Evolutionary conservation across 768 basidiomycete species (phyloP).

Genomic region (Erythrobasidium yunnanense): DNA sequence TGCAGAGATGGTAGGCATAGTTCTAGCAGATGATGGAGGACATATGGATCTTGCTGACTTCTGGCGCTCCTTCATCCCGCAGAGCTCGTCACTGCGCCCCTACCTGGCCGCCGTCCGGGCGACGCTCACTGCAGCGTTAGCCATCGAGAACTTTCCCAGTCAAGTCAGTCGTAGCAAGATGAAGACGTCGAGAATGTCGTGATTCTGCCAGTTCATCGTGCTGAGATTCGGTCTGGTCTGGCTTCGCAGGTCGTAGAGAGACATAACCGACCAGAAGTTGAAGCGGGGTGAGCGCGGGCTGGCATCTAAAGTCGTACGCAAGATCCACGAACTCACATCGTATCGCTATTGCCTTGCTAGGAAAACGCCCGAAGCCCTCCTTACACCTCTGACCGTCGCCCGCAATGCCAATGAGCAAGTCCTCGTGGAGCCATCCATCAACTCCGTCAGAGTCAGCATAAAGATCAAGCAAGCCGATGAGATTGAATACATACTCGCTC

Average conservation of each 20-base stretch:
- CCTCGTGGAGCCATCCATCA: slow-evolving; percentile 91
- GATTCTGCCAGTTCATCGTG: not conserved
- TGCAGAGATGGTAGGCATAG: too few species aligned
- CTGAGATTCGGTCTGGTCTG: slow-evolving; percentile 12
- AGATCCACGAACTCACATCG: too few species aligned
- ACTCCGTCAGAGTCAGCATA: slow-evolving; percentile 91
- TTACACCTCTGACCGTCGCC: slow-evolving; percentile 86
- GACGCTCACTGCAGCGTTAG: slow-evolving; percentile 92
- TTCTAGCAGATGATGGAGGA: too few species aligned
- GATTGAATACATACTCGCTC: slow-evolving; percentile 90
- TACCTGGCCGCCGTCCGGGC: slow-evolving; percentile 87
- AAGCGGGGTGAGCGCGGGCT: slow-evolving; percentile 58
- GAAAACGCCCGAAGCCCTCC: slow-evolving; percentile 81
- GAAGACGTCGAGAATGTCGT: not conserved
- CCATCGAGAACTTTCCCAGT: slow-evolving; percentile 93
- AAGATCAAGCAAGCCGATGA: slow-evolving; percentile 99
- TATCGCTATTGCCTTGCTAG: too few species aligned
- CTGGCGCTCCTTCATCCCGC: not conserved
- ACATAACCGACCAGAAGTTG: slow-evolving; percentile 94
- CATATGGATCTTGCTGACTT: not conserved
- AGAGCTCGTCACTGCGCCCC: slow-evolving; percentile 21
- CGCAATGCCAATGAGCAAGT: slow-evolving; percentile 96
- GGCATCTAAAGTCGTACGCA: too few species aligned
- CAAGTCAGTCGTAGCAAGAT: slow-evolving; percentile 51
- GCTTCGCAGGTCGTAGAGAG: slow-evolving; percentile 71